Evolutionary conservation across 441 rosid genomes (phyloP).

Genomic region (Eruca vesicaria): DNA sequence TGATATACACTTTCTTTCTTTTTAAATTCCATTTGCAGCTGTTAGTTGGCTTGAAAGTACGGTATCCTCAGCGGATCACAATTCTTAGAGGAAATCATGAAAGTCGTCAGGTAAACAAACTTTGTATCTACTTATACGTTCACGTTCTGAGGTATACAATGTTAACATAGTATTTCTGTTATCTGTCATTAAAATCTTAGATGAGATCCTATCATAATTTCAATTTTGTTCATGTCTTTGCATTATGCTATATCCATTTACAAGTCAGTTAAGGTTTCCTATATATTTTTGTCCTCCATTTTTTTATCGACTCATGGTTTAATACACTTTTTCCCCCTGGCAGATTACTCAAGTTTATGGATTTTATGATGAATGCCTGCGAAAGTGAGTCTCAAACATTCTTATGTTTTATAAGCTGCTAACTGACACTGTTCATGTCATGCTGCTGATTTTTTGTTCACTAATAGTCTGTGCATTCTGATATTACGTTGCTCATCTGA

Average conservation of each 20-base stretch:
- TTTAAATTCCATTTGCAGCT: conserved; percentile 43
- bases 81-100: conserved; percentile 85
- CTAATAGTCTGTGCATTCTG: neutral
- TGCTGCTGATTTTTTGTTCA: neutral
- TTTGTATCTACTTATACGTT: neutral
- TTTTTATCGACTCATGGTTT: conserved; percentile 32
- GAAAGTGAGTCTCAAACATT: conserved; percentile 56
- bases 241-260: neutral
- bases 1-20: conserved; percentile 22
- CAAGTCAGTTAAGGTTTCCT: neutral
- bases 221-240: neutral
- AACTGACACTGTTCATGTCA: neutral
- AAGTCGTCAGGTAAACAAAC: conserved; percentile 61
- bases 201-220: neutral
- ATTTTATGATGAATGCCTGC: conserved; percentile 73
- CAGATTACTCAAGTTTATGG: conserved; percentile 89
- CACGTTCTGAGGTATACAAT: neutral
- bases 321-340: conserved; percentile 9
- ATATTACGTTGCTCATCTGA: neutral
- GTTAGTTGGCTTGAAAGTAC: conserved; percentile 69
- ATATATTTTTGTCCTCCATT: neutral
- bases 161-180: neutral
- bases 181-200: neutral
- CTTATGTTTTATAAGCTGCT: neutral
- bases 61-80: conserved; percentile 69